These are phyloP conservation scores for Jamesozyma rosinii DNA, from an alignment of 805 yeast species.

Conservation along the genomic window DNA sequence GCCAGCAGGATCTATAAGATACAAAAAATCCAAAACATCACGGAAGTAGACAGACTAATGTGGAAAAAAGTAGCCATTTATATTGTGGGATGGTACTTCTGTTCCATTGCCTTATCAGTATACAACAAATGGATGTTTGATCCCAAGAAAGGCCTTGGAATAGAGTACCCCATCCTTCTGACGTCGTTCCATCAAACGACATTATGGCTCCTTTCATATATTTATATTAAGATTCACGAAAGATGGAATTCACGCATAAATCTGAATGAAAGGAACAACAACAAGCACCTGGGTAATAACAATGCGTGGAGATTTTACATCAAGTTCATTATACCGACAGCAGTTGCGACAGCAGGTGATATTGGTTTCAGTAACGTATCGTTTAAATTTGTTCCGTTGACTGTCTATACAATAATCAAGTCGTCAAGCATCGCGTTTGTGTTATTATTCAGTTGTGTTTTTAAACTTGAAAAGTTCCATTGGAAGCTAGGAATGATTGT, in stretches of 20 bases:
- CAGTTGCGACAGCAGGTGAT: conserved; percentile 83
- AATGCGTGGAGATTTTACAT: conserved; percentile 34
- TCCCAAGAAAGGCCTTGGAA: conserved; percentile 49
- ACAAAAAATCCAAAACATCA: not conserved
- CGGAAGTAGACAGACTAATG: not conserved
- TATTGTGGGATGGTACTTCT: conserved; percentile 55
- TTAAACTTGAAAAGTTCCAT: conserved; percentile 66
- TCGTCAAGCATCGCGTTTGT: conserved; percentile 85
- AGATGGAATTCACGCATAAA: not conserved
- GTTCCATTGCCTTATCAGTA: conserved; percentile 59
- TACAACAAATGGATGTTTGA: conserved; percentile 99
- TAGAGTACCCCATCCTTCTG: conserved; percentile 74
- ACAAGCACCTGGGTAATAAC: not conserved
- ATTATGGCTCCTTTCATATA: conserved; percentile 42
- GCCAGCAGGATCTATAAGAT: not conserved
- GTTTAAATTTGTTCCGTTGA: conserved; percentile 65
- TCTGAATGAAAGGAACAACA: not conserved
- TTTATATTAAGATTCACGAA: conserved; percentile 29
- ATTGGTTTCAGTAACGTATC: conserved; percentile 88
- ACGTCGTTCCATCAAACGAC: conserved; percentile 81
- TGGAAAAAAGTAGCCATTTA: conserved; percentile 5
- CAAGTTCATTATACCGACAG: conserved; percentile 66
- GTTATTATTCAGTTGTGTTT: conserved; percentile 73
- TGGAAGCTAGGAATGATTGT: conserved; percentile 64
- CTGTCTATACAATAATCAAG: conserved; percentile 87